Conservation (phyloP, 768 basidiomycete genomes). For the Stropharia rugosoannulata region DNA sequence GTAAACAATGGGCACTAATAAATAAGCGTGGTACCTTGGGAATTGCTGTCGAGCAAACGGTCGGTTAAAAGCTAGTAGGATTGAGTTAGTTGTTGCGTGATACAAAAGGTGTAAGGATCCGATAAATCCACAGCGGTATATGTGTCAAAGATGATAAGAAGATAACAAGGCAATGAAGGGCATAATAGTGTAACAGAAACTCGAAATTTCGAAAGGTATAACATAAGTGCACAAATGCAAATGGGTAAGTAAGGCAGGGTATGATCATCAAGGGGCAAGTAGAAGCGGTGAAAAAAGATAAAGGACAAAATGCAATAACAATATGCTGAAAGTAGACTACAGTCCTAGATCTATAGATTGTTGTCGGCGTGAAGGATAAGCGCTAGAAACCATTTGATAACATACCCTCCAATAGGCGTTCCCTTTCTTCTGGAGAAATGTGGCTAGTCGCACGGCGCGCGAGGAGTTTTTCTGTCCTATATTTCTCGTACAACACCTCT, state of each 20-base stretch:
- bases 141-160: neutral
- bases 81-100: neutral
- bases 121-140: no score
- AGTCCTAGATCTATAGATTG: conserved; percentile 24
- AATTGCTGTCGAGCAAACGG: no score
- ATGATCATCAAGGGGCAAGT: conserved; percentile 19
- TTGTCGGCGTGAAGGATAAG: neutral
- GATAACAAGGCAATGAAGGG: neutral
- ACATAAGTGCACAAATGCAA: conserved; percentile 14
- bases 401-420: conserved; percentile 72
- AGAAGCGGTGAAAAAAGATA: conserved; percentile 13
- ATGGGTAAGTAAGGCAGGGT: conserved; percentile 11
- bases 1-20: no score
- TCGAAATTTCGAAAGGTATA: conserved; percentile 10
- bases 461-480: conserved; percentile 87
- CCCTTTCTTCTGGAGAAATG: conserved; percentile 73
- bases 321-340: conserved; percentile 16
- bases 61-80: no score
- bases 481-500: conserved; percentile 92
- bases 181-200: conserved; percentile 5
- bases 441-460: conserved; percentile 80
- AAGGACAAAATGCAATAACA: conserved; percentile 15
- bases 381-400: conserved; percentile 1
- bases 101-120: neutral
- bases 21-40: no score